These are phyloP conservation scores for Beauveria varroae DNA, from an alignment of 2,329 filamentous ascomycete species.

Conservation along the genomic window DNA sequence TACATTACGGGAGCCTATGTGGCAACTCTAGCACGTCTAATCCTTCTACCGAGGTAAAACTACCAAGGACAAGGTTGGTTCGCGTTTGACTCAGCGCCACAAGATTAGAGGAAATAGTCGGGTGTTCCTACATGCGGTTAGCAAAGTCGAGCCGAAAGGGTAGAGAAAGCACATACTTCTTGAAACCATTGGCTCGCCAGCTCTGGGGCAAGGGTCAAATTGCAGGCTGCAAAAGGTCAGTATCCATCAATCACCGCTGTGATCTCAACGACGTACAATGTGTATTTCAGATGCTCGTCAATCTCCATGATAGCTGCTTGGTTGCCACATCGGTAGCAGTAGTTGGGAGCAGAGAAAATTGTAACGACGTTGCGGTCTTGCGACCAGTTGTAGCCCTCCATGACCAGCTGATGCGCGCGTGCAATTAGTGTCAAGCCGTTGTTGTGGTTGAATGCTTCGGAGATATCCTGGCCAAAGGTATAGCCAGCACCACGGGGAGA, in stretches of 20 bases:
- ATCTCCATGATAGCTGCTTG: conserved; percentile 99
- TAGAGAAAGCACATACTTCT: conserved; percentile 51
- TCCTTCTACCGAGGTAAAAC: conserved; percentile 11
- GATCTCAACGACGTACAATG: conserved; percentile 64
- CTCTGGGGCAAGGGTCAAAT: conserved; percentile 96
- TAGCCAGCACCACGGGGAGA: conserved; percentile 91
- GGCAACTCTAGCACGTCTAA: conserved; percentile 16
- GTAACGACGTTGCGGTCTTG: conserved; percentile 97
- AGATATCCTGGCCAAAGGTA: conserved; percentile 95
- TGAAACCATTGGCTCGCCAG: conserved; percentile 98
- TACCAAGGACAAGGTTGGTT: background rate
- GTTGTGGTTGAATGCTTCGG: conserved; percentile 98
- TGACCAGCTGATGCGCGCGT: conserved; percentile 93
- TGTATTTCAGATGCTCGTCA: conserved; percentile 98
- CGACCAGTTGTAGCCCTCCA: conserved; percentile 99
- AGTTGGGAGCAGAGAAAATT: conserved; percentile 93
- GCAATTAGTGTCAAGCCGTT: conserved; percentile 95
- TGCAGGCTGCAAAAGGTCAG: conserved; percentile 63
- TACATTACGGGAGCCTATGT: conserved; percentile 20
- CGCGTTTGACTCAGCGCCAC: conserved; percentile 13
- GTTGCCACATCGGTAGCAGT: conserved; percentile 98
- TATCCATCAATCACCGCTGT: background rate
- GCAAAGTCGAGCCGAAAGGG: background rate
- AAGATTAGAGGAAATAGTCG: conserved; percentile 90
- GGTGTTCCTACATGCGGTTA: conserved; percentile 57